phyloP scores from a whole-genome alignment of 2,329 filamentous ascomycete species.

The Ceratocystis alfenasii region DNA sequence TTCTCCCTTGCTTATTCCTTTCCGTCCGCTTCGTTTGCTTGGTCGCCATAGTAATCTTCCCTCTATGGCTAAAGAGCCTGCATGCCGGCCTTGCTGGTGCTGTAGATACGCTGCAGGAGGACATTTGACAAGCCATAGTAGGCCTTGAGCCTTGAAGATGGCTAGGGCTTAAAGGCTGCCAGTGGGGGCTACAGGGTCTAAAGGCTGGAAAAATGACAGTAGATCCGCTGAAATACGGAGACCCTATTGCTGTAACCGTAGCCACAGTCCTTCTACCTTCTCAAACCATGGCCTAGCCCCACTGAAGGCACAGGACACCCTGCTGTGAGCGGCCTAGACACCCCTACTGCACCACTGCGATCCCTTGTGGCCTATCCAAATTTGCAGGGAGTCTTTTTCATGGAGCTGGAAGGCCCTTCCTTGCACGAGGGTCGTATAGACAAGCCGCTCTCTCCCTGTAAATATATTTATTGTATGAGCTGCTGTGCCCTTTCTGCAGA shows the following conservation, averaged over 20 bases:
- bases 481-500: background rate
- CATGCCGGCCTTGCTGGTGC: background rate
- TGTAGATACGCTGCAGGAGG: slow-evolving; percentile 7
- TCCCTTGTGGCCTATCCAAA: slow-evolving; percentile 2
- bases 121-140: background rate
- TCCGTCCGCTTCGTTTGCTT: background rate
- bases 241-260: too few relatives aligned
- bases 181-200: background rate
- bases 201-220: too few relatives aligned
- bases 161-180: background rate
- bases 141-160: background rate
- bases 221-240: too few relatives aligned
- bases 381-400: background rate
- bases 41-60: slow-evolving; percentile 5
- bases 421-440: background rate
- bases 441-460: background rate
- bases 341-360: background rate
- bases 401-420: background rate
- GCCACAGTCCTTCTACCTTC: too few relatives aligned
- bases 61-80: slow-evolving; percentile 5
- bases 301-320: background rate
- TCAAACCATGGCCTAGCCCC: background rate
- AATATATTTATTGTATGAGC: background rate
- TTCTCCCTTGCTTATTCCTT: background rate
- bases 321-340: background rate